Evolutionary conservation across 2,329 filamentous ascomycete species (phyloP).

Genomic region (Arthrocladium fulminans): DNA sequence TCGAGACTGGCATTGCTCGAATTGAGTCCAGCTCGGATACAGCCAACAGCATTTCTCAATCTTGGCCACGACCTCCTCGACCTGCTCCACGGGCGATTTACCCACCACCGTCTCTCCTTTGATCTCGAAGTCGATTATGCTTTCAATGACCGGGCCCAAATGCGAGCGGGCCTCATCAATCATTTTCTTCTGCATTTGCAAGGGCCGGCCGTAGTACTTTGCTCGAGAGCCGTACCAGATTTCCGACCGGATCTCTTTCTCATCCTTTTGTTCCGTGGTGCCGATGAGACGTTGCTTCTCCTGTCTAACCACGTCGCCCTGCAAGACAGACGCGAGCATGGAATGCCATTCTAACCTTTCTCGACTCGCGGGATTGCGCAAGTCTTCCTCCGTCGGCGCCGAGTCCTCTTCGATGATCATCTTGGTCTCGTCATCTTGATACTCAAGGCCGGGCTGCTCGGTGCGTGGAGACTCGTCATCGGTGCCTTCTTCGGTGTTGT

Average conservation of each 20-base stretch:
- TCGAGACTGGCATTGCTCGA: conserved; percentile 65
- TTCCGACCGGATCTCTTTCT: conserved; percentile 58
- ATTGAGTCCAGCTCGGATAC: conserved; percentile 69
- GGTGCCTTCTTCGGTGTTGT: conserved; percentile 49
- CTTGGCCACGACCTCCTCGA: conserved; percentile 78
- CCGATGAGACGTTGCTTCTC: conserved; percentile 94
- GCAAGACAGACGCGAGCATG: conserved; percentile 91
- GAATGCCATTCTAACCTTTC: conserved; percentile 96
- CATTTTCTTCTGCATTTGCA: conserved; percentile 76
- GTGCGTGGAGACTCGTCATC: conserved; percentile 87
- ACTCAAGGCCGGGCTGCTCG: conserved; percentile 67
- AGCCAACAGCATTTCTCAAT: conserved; percentile 81
- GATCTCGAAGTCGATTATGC: conserved; percentile 87
- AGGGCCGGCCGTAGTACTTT: conserved; percentile 70
- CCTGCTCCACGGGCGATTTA: conserved; percentile 78
- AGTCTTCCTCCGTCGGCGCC: conserved; percentile 79
- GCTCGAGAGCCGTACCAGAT: conserved; percentile 85
- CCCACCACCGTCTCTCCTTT: conserved; percentile 88
- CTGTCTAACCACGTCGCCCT: conserved; percentile 92
- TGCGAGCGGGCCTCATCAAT: conserved; percentile 73
- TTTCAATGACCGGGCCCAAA: conserved; percentile 68
- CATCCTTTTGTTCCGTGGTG: conserved; percentile 62
- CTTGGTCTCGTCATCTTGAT: conserved; percentile 81
- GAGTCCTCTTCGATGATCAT: conserved; percentile 78
- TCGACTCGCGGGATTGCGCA: conserved; percentile 77